phyloP scores from a whole-genome alignment of 495 filamentous ascomycete genomes.

The Opeltia flavorubescens region DNA sequence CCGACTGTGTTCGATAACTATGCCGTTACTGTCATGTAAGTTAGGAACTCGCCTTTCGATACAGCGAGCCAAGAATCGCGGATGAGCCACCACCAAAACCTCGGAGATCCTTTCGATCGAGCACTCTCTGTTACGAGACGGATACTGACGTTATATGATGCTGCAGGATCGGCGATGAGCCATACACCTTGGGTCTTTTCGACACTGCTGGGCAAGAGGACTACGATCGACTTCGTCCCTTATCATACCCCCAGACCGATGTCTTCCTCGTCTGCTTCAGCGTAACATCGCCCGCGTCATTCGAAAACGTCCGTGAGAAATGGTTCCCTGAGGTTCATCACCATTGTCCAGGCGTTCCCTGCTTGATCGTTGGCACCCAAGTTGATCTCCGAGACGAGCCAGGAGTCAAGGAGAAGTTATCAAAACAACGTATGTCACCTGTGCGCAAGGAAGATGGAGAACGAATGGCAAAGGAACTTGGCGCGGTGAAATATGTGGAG shows the following conservation, averaged over 20 bases:
- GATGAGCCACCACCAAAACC: no score
- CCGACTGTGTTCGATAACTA: constrained; percentile 99
- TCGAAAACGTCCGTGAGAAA: constrained; percentile 98
- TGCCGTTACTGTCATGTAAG: constrained; percentile 98
- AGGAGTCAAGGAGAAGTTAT: constrained; percentile 77
- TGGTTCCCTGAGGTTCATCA: constrained; percentile 99
- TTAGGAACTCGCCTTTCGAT: constrained; percentile 20
- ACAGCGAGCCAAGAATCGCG: no score
- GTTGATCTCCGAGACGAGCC: constrained; percentile 88
- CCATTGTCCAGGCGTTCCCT: constrained; percentile 95
- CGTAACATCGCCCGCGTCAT: constrained; percentile 95
- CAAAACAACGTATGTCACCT: constrained; percentile 89
- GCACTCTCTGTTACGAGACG: no score
- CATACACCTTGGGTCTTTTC: constrained; percentile 92
- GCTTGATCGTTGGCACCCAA: constrained; percentile 95
- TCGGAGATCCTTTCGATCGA: no score
- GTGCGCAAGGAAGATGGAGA: constrained; percentile 88
- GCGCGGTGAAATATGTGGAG: constrained; percentile 96
- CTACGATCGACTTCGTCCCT: constrained; percentile 90
- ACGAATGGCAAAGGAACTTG: constrained; percentile 87
- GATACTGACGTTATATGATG: constrained; percentile 14
- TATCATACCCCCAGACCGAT: constrained; percentile 97
- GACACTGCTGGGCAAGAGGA: constrained; percentile 99
- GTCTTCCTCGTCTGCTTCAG: constrained; percentile 98
- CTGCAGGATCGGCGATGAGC: constrained; percentile 92